Base-by-base conservation (phyloP, 176 grass and related monocot genomes). In the Carex scoparia region DNA sequence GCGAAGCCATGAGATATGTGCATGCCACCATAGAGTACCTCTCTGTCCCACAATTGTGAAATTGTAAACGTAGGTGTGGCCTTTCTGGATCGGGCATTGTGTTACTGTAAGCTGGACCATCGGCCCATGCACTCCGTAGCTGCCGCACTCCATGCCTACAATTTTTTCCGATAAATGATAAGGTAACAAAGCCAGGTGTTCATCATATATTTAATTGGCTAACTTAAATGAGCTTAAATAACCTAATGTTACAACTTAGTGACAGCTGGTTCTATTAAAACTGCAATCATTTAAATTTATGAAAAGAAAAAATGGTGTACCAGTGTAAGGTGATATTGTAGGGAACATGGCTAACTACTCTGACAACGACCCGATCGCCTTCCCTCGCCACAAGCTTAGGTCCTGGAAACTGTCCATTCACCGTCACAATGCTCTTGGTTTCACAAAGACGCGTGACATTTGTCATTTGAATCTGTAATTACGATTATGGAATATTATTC, bases 1-100 rank as follows among this genome's bases (percentile, higher is more conserved):
- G 18, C 94, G 88, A 18, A 93, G 91, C 91, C 94, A 96, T 3
- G 87, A 88, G 84, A 96, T 96, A 84, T 93, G 94, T 4, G 89
- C 94, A 84, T 96, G 94, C 94, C 94, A 96, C 87, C 91, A 93
- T 69, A 96, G 94, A 78, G 94, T 96, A 84, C 94, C 94, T 30
- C 91, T 86, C 85, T 96, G 94, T 10, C 91, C 91, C 4, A 88
- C 51, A 83, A 96, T 81, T 87, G 91, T 93, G 89, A 88, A 93
- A 86, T 93, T 93, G 89, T 96, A 93, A 11, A 87, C 88, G 53
- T 91, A 96, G 87, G 83, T 96, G 79, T 88, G 84, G 15, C 89
- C 94, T 0, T 85, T 87, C 84, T 91, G 91, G 49, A 96, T 87
- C n/a, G 91, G 94, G 84, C 91, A 96, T 83, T 93, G 91, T 19